These are phyloP conservation scores for Scutellaria galericulata DNA, from an alignment of 257 asterid species.

Conservation along the genomic window DNA sequence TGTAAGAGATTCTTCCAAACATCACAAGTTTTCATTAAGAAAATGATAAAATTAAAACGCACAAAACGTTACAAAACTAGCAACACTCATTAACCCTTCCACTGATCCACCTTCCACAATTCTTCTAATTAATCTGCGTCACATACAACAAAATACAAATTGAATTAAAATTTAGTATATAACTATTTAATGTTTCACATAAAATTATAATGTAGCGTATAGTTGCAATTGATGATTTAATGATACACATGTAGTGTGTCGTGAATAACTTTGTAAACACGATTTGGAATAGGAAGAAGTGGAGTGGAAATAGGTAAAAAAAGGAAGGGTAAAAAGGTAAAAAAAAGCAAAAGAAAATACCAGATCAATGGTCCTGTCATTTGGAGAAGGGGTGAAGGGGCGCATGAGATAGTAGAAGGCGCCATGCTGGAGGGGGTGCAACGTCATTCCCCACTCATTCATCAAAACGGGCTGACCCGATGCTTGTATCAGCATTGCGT, in stretches of 20 bases:
- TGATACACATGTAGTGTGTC: too few species aligned
- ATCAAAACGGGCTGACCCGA: constrained; percentile 80
- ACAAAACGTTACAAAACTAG: too few species aligned
- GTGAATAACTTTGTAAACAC: not conserved
- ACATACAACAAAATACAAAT: constrained; percentile 2
- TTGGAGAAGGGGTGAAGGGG: constrained; percentile 47
- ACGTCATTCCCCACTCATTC: constrained; percentile 81
- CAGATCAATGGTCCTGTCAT: constrained; percentile 49
- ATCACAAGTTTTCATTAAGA: not conserved
- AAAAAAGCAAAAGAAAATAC: constrained; percentile 28
- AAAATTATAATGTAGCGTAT: not conserved
- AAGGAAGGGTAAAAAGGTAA: not conserved
- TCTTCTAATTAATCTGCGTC: constrained; percentile 39
- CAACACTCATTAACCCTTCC: constrained; percentile 10
- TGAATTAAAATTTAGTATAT: not conserved
- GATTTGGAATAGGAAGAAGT: too few species aligned
- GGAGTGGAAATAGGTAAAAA: not conserved
- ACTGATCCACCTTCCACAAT: not conserved
- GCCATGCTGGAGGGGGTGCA: constrained; percentile 82
- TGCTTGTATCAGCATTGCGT: constrained; percentile 72
- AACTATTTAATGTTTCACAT: too few species aligned
- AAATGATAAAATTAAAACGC: not conserved
- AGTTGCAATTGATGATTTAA: not conserved
- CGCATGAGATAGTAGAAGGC: constrained; percentile 77
- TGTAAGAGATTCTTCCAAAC: too few species aligned